A percentile compares a stretch with the other conserved stretches of the same genome.
phyloP scores from a whole-genome alignment of 2,329 filamentous ascomycete species.

The Gnomoniopsis smithogilvyi region DNA sequence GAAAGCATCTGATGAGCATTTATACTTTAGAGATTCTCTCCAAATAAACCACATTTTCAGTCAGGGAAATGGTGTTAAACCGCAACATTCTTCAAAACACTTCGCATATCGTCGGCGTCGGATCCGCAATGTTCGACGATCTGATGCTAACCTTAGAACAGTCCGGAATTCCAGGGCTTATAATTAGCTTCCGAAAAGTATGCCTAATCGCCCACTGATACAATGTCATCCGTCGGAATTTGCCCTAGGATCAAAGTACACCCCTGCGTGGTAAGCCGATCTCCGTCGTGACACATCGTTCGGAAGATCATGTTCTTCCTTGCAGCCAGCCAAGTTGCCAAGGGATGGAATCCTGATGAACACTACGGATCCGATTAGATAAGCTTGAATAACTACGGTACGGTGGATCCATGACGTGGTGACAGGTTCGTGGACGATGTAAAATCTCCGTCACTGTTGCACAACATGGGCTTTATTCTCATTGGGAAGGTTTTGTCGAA shows the following conservation, averaged over 20 bases:
- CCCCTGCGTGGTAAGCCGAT: background rate
- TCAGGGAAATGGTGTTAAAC: background rate
- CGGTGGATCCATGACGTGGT: background rate
- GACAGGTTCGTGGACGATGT: background rate
- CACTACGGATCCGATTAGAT: too few species aligned
- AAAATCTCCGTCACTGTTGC: background rate
- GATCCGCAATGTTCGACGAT: too few species aligned
- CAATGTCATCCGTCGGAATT: too few species aligned
- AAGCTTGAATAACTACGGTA: background rate
- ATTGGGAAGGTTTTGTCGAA: too few species aligned
- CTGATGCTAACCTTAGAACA: too few species aligned
- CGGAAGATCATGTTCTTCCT: background rate
- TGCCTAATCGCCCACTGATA: too few species aligned
- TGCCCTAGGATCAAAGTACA: background rate
- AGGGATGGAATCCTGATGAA: background rate
- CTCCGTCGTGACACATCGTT: background rate
- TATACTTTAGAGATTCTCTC: background rate
- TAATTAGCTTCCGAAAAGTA: too few species aligned
- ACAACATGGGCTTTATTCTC: too few species aligned
- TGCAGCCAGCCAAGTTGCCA: background rate
- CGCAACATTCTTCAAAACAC: too few species aligned
- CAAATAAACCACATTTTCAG: background rate
- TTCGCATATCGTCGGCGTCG: too few species aligned
- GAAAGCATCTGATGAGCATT: background rate
- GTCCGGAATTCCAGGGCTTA: too few species aligned